Conservation (phyloP, 768 basidiomycete genomes). For the Arthromyces matolae region DNA sequence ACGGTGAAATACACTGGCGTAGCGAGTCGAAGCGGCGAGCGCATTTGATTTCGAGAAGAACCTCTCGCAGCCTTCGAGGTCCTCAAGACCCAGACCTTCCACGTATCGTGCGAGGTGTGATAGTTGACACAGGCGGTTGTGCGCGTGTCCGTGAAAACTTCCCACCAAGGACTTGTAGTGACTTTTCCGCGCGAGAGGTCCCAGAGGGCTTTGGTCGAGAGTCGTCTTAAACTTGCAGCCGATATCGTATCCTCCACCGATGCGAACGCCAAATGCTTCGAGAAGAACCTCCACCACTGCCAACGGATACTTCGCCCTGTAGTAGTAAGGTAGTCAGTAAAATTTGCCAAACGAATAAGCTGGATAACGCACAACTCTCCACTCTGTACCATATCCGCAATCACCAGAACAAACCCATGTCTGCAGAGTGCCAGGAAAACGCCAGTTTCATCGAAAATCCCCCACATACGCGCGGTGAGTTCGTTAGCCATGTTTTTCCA, state of each 20-base stretch:
- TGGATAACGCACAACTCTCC: slow-evolving; percentile 21
- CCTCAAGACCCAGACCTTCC: slow-evolving; percentile 24
- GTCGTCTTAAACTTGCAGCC: slow-evolving; percentile 25
- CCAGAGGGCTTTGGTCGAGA: slow-evolving; percentile 17
- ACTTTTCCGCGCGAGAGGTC: slow-evolving; percentile 2
- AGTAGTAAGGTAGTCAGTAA: not conserved
- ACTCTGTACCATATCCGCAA: slow-evolving; percentile 18
- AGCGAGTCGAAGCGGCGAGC: slow-evolving; percentile 18
- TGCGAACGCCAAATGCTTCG: slow-evolving; percentile 11
- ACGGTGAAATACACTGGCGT: slow-evolving; percentile 19
- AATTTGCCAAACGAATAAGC: not conserved
- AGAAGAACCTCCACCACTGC: slow-evolving; percentile 17
- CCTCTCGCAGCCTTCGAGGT: slow-evolving; percentile 26
- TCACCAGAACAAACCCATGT: slow-evolving; percentile 22
- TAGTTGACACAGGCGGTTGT: slow-evolving; percentile 25
- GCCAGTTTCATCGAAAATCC: slow-evolving; percentile 26
- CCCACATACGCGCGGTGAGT: slow-evolving; percentile 19
- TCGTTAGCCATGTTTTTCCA: slow-evolving; percentile 21
- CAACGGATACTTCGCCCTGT: slow-evolving; percentile 27
- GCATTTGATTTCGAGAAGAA: slow-evolving; percentile 25
- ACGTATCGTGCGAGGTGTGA: slow-evolving; percentile 19
- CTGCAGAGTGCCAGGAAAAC: slow-evolving; percentile 24
- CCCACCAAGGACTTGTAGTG: no score
- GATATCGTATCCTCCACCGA: slow-evolving; percentile 25
- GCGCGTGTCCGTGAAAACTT: slow-evolving; percentile 24